Percentiles rank a stretch among this genome's conserved stretches.
Conservation (phyloP, 176 grass and related monocot genomes). For the Eragrostis nindensis region DNA sequence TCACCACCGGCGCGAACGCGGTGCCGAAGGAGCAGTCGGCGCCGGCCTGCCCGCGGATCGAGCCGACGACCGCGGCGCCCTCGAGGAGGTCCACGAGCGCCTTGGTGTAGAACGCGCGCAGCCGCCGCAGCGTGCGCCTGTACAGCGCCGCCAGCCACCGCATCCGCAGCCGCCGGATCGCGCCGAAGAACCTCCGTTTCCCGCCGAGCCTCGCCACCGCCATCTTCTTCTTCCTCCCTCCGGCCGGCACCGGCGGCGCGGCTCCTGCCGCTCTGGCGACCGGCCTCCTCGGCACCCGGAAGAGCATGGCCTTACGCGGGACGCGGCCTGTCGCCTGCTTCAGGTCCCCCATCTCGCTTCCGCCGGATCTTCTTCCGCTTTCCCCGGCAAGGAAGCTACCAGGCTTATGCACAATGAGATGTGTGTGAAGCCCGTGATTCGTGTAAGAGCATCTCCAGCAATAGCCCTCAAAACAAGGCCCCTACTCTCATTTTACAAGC, state of each 20-base stretch:
- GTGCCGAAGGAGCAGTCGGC: conserved; percentile 66
- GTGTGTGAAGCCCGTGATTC: background rate
- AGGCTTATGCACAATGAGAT: background rate
- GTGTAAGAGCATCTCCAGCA: no score
- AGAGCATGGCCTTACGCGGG: conserved; percentile 31
- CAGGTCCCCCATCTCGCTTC: conserved; percentile 24
- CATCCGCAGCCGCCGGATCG: conserved; percentile 48
- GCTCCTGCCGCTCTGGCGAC: background rate
- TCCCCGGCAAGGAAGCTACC: background rate
- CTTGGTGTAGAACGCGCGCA: conserved; percentile 57
- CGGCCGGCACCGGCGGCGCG: background rate
- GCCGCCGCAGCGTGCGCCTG: conserved; percentile 55
- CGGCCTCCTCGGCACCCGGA: conserved; percentile 39
- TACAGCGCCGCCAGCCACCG: conserved; percentile 54
- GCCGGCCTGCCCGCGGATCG: conserved; percentile 40
- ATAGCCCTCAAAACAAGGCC: no score
- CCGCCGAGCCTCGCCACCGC: conserved; percentile 67
- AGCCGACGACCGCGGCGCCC: conserved; percentile 41
- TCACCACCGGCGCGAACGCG: conserved; percentile 54
- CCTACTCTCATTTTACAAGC: no score
- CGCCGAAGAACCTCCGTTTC: conserved; percentile 44
- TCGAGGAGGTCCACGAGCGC: conserved; percentile 61
- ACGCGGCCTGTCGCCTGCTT: background rate
- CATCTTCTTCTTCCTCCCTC: conserved; percentile 32
- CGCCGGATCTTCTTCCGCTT: background rate